phyloP scores from a whole-genome alignment of 306 rosid genomes.

The Coriaria nepalensis region DNA sequence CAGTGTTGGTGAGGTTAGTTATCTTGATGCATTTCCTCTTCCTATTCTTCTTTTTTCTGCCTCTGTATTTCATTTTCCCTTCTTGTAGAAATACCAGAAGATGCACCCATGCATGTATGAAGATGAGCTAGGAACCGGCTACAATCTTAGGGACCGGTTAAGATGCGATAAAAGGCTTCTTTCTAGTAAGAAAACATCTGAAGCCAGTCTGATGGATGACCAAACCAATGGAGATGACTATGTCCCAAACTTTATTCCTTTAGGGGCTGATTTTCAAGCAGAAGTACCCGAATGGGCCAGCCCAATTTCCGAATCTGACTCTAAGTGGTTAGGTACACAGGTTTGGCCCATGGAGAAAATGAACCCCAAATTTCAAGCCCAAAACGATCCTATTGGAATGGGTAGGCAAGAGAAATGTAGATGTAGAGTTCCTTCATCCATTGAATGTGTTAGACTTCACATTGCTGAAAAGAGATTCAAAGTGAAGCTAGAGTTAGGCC shows the following conservation, averaged over 20 bases:
- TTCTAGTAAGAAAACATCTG: constrained; percentile 12
- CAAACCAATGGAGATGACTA: constrained; percentile 12
- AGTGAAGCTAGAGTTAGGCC: constrained; percentile 57
- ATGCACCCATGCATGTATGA: constrained; percentile 72
- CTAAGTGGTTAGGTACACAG: constrained; percentile 62
- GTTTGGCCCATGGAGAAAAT: constrained; percentile 47
- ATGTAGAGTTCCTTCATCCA: constrained; percentile 39
- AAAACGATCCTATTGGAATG: constrained; percentile 87
- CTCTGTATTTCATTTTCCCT: constrained; percentile 6
- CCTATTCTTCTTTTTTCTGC: too few relatives aligned
- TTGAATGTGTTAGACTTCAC: constrained; percentile 64
- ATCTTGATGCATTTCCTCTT: too few relatives aligned
- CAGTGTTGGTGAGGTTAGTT: too few relatives aligned
- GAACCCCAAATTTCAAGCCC: constrained; percentile 30
- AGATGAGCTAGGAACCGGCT: constrained; percentile 28
- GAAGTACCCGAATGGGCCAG: constrained; percentile 56
- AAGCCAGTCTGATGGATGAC: constrained; percentile 11
- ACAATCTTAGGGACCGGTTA: constrained; percentile 57
- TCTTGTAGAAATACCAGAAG: constrained; percentile 42
- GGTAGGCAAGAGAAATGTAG: constrained; percentile 79
- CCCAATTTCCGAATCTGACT: constrained; percentile 32
- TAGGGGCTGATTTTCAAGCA: constrained; percentile 50
- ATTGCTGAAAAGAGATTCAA: constrained; percentile 50
- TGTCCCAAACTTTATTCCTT: constrained; percentile 11
- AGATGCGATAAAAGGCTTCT: constrained; percentile 21